phyloP scores from a whole-genome alignment of 768 basidiomycete species.

The Rhodosporidiobolus sp. region DNA sequence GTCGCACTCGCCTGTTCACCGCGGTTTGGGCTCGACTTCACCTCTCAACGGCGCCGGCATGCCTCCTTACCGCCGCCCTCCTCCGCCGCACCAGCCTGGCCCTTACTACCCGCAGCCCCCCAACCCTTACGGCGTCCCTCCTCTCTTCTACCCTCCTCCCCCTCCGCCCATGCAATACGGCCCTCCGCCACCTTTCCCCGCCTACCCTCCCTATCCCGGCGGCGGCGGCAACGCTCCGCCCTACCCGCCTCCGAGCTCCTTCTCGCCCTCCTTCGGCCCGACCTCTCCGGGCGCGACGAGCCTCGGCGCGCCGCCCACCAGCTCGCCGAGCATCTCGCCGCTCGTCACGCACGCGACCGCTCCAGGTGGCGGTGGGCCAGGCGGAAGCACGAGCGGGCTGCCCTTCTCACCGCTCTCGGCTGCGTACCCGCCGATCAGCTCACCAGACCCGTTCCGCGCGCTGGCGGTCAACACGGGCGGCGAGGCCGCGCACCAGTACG shows the following conservation, averaged over 20 bases:
- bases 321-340: slow-evolving; percentile 8
- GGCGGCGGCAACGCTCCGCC: neutral
- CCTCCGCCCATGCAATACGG: no score
- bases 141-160: neutral
- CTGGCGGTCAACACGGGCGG: slow-evolving; percentile 3
- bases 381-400: neutral
- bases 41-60: neutral
- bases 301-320: neutral
- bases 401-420: slow-evolving; percentile 19
- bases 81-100: neutral
- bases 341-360: slow-evolving; percentile 14
- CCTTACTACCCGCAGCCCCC: slow-evolving; percentile 1
- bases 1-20: neutral
- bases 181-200: neutral
- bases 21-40: neutral
- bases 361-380: neutral
- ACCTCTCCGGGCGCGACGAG: neutral
- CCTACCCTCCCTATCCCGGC: neutral
- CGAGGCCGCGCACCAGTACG: neutral
- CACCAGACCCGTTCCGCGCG: slow-evolving; percentile 22
- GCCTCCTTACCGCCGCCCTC: neutral
- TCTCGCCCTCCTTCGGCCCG: neutral
- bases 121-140: neutral
- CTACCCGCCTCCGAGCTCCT: neutral
- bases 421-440: neutral